Base-by-base conservation (phyloP, 495 filamentous ascomycete species). In the Aspergillus funiculosus region DNA sequence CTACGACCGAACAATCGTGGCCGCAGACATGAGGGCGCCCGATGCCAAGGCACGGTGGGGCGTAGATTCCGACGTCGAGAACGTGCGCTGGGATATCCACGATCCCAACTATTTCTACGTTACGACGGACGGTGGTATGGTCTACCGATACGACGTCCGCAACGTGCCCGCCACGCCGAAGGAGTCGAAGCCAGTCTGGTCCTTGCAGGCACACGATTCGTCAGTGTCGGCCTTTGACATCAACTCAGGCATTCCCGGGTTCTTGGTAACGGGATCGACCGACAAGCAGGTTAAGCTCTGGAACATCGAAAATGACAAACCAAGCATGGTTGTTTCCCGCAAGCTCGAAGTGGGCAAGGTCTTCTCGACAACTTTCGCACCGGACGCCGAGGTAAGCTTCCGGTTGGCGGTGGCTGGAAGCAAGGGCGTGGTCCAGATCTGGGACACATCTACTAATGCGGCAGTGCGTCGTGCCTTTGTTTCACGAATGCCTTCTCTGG, bases 271-370 rank as follows among this genome's bases (percentile, higher is more conserved):
- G 6, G 92, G 88, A 1, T 95, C 89, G 1, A 85, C 83, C 9
- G 92, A 97, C 68, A 91, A 87, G 74, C 81, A 82, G 17, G 88
- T 97, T 34, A 99, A 99, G 75, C 73, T 99, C 32, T 99, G 92
- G 92, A 95, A 95, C 60, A 79, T 95, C 43, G 76, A 82, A 48
- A 58, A 85, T n/a, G 70, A 75, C 29, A 69, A 68, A 47, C 91
- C 90, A 3, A 83, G 80, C 48, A 86, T 99, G 78, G 87, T 99
- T 0, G 87, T 94, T 5, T 85, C 86, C 6, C 81, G 92, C 22
- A 86, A 97, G 66, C 69, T 96, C 26, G 94, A 88, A 20, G 85
- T 97, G 9, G 92, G 92, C 34, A 94, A 89, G 71, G 83, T 99
- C 30, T 99, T 99, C 61, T 87, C 88, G 15, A 85, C 89, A 1